A percentile compares a stretch with the other conserved stretches of the same genome.
phyloP scores from a whole-genome alignment of 768 basidiomycete genomes.

The Podaxis sp. region DNA sequence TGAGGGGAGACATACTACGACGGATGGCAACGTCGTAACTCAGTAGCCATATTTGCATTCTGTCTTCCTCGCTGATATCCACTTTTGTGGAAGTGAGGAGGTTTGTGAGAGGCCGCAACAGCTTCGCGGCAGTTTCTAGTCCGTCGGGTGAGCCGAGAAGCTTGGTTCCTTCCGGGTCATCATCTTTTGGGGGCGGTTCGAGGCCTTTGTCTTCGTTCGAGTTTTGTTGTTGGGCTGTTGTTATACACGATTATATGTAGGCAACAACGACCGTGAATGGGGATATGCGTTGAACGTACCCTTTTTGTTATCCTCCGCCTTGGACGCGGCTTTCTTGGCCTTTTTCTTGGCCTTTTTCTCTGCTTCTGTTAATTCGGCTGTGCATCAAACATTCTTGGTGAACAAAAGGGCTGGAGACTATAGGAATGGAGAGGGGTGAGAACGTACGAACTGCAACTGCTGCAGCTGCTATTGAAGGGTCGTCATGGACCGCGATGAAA shows the following conservation, averaged over 20 bases:
- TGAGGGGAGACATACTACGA: conserved; percentile 54
- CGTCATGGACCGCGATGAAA: conserved; percentile 68
- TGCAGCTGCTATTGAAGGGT: conserved; percentile 56
- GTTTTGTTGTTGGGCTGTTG: conserved; percentile 29
- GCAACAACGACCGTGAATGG: conserved; percentile 1
- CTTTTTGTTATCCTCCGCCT: conserved; percentile 65
- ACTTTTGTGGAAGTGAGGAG: conserved; percentile 33
- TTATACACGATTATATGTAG: neutral
- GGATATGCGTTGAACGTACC: conserved; percentile 33
- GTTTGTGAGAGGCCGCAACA: conserved; percentile 60
- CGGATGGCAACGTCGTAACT: conserved; percentile 82
- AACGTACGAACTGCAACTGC: conserved; percentile 36
- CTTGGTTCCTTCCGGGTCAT: conserved; percentile 81
- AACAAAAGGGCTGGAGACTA: neutral
- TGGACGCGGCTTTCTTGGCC: conserved; percentile 73
- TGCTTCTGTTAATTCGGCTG: conserved; percentile 50
- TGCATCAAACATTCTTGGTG: neutral
- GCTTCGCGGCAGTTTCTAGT: conserved; percentile 72
- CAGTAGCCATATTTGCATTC: conserved; percentile 70
- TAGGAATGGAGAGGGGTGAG: neutral
- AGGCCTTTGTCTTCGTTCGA: conserved; percentile 71
- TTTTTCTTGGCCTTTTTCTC: conserved; percentile 86
- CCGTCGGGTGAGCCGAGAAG: conserved; percentile 60
- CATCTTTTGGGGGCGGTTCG: conserved; percentile 62
- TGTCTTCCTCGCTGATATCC: conserved; percentile 20